Evolutionary conservation across 75 land plant genomes (phyloP), one percentile per base, ranked within the genome.

Genomic region (Pinus taeda): DNA sequence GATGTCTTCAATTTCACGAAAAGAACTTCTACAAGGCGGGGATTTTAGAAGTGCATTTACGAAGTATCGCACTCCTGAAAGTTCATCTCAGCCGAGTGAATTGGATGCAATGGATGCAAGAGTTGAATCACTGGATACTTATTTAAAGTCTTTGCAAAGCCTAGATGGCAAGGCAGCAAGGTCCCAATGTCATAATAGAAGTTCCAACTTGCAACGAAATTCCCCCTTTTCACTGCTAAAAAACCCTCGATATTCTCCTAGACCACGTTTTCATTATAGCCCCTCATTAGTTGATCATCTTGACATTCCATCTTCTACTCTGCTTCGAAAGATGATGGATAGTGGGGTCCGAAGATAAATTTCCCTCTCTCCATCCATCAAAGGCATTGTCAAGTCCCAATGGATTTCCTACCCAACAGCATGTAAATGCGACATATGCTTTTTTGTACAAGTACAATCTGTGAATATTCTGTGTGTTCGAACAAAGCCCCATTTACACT

Each of bases 1-100:
- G n/a, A 79, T 88, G 58, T 81, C 89, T 75, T 86, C 89, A 53
- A 73, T 74, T 62, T 80, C 89, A 77, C 89, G 80, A 58, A 82
- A 88, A 80, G 79, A 58, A 66, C 78, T 88, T 45, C 62, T 60
- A 36, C 76, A 60, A 77, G 81, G 78, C 15, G 30, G 80, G 78
- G 75, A 80, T 59, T 66, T 45, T 9, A 60, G 12, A 3, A 75
- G 74, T 12, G 49, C 73, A 17, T 45, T 55, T 57, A 67, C 57
- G 3, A 60, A 74, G 0, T 36, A 15, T 5, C 71, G 84, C 42
- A 36, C 74, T 57, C 62, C 74, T 0, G 57, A 18, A 74, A 69
- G 24, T 69, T 4, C 45, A 69, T 69, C 11, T 69, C 53, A 42
- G 53, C 22, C 3, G 42, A n/a, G 21, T 42, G 49, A 69, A 30